Evolutionary conservation across 129 eudicot genomes (phyloP).

Genomic region (Escallonia rubra): DNA sequence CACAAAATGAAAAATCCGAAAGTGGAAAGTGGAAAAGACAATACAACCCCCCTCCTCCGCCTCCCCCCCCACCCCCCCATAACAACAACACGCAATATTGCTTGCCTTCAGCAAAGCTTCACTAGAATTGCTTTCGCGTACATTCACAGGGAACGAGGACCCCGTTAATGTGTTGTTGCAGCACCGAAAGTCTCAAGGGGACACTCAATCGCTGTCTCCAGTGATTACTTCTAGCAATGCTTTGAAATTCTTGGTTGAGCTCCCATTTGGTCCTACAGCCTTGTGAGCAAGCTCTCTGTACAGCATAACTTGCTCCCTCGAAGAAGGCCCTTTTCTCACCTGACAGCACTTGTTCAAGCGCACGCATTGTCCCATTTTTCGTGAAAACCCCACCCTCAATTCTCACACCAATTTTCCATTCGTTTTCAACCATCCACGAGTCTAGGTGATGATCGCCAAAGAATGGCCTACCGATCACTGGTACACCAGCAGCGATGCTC

Average conservation of each 20-base stretch:
- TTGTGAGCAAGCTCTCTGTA: constrained; percentile 37
- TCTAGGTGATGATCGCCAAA: constrained; percentile 62
- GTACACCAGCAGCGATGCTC: constrained; percentile 48
- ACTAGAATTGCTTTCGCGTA: too few relatives aligned
- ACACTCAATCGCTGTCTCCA: neutral
- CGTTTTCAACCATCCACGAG: constrained; percentile 43
- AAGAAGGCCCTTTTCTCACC: constrained; percentile 21
- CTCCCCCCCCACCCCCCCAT: too few relatives aligned
- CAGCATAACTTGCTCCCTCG: constrained; percentile 16
- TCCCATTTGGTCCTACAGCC: constrained; percentile 47
- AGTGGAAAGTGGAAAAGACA: too few relatives aligned
- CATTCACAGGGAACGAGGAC: too few relatives aligned
- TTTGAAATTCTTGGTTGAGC: constrained; percentile 31
- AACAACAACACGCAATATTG: too few relatives aligned
- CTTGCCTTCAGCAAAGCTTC: too few relatives aligned
- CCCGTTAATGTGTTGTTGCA: too few relatives aligned
- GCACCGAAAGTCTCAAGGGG: too few relatives aligned
- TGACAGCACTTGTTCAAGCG: constrained; percentile 26
- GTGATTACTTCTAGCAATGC: constrained; percentile 3
- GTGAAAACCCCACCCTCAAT: constrained; percentile 45
- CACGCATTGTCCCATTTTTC: constrained; percentile 22
- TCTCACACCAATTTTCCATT: constrained; percentile 47
- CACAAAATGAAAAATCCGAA: too few relatives aligned
- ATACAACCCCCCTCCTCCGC: too few relatives aligned
- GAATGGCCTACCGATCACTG: constrained; percentile 64